These are phyloP conservation scores for Moricandia moricandioides DNA, from an alignment of 345 rosid genomes.

Conservation along the genomic window DNA sequence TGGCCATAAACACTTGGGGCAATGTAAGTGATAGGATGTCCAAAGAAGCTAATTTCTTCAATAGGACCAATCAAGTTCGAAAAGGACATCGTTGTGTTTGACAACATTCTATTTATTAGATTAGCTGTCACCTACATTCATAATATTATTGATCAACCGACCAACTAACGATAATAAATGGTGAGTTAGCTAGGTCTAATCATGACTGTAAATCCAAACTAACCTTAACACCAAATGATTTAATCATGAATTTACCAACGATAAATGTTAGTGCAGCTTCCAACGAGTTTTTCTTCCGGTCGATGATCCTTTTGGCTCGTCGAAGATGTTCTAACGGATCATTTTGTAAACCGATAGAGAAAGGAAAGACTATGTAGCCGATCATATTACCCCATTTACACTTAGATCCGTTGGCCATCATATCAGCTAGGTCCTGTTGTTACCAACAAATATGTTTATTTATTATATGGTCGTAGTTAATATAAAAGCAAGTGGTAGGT, in stretches of 20 bases:
- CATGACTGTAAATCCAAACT: background rate
- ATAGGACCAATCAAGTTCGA: conserved; percentile 59
- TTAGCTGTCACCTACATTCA: conserved; percentile 24
- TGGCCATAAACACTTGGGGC: conserved; percentile 68
- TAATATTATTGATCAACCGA: background rate
- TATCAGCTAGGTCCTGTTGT: conserved; percentile 47
- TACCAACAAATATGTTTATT: background rate
- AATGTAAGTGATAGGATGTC: conserved; percentile 55
- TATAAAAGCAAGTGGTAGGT: background rate
- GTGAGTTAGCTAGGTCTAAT: background rate
- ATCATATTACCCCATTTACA: conserved; percentile 63
- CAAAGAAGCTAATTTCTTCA: conserved; percentile 64
- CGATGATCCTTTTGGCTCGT: conserved; percentile 45
- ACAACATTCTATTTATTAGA: conserved; percentile 35
- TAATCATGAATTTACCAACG: conserved; percentile 24
- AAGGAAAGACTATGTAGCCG: conserved; percentile 54
- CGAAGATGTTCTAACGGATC: conserved; percentile 55
- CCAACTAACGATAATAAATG: conserved; percentile 2
- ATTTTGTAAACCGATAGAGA: conserved; percentile 38
- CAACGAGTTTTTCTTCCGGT: conserved; percentile 52
- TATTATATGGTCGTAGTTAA: background rate
- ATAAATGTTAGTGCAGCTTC: conserved; percentile 41
- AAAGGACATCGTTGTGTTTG: conserved; percentile 53
- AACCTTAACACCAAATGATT: conserved; percentile 46
- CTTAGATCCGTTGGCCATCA: conserved; percentile 46